Percentiles rank a stretch among this genome's conserved stretches.
Conservation (phyloP, 352 stramenopile genomes). For the Phytophthora colocasiae region DNA sequence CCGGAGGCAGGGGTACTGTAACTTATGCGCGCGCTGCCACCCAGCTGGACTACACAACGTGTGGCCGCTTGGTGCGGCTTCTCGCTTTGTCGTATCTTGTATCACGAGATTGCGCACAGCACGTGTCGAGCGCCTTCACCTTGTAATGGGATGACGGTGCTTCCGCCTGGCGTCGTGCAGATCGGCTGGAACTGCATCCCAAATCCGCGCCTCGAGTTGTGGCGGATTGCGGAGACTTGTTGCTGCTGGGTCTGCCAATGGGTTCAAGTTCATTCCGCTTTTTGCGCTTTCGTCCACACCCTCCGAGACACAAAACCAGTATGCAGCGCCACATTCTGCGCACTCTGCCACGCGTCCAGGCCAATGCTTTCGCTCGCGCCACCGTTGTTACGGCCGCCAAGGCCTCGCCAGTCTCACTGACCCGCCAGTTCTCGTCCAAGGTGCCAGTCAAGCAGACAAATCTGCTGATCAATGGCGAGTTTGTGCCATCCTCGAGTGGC, state of each 20-base stretch:
- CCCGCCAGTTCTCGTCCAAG: constrained; percentile 44
- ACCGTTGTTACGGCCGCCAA: constrained; percentile 27
- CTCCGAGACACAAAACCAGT: constrained; percentile 4
- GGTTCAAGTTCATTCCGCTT: constrained; percentile 65
- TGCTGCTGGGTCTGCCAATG: not conserved
- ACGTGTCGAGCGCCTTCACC: constrained; percentile 7
- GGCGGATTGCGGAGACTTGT: constrained; percentile 5
- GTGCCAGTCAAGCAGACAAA: constrained; percentile 67
- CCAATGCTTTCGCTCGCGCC: constrained; percentile 13
- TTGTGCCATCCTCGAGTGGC: constrained; percentile 68
- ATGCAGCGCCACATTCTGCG: constrained; percentile 56
- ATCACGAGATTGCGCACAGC: constrained; percentile 18
- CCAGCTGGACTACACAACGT: constrained; percentile 7
- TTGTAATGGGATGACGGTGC: constrained; percentile 17
- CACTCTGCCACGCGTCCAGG: constrained; percentile 34
- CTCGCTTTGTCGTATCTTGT: constrained; percentile 13
- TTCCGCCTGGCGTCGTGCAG: constrained; percentile 2
- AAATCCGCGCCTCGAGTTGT: constrained; percentile 14
- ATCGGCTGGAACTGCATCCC: constrained; percentile 16
- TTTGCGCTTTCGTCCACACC: constrained; percentile 19
- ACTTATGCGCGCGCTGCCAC: too few relatives aligned
- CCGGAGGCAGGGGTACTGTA: not conserved
- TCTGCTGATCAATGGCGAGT: constrained; percentile 88
- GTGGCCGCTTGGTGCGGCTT: constrained; percentile 12
- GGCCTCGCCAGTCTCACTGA: constrained; percentile 30